Evolutionary conservation across 495 filamentous ascomycete species (phyloP), one percentile per base, ranked within the genome.

Genomic region (Penicillium ochrochloron): DNA sequence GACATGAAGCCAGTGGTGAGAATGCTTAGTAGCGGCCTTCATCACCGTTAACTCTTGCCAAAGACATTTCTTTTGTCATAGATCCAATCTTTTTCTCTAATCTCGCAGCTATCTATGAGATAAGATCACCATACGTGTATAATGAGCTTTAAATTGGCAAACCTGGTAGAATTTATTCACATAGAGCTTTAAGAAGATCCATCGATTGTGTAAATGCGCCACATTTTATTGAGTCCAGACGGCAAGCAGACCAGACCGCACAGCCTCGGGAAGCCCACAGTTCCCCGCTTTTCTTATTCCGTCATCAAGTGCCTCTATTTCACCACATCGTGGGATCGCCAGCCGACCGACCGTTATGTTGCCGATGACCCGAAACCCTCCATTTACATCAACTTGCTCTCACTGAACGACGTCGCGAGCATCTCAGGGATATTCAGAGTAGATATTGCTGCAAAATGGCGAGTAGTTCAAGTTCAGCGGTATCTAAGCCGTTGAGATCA

Each of bases 191-290:
- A 33, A 33, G 37, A 41, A 17, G 37, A 17, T 17, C 15, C 37
- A 0, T 41, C 15, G 37, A 41, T 14, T 17, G 37, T 46, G 42
- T 51, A 29, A 15, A 23, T 21, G 42, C 42, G 42, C 42, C 42
- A 29, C 48, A 17, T 4, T 29, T 29, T 27, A 10, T 51, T 12
- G 6, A 27, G 23, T 14, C 23, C 25, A 29, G 8, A 6, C 46
- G 46, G 41, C 41, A 50, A 31, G 46, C 23, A 50, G 12, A 50
- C 46, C 11, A 2, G 12, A 50, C 46, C 12, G 3, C 2, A 44
- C 41, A 52, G 52, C 29, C 4, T 74, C 59, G 2, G 75, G 76
- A 0, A 84, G 46, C 46, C 50, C 62, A 52, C 55, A 2, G 55
- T 57, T 68, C 61, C 65, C 62, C 66, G 55, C 66, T 65, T 65